Conservation (phyloP, 1,284 basidiomycete genomes). For the Ustilago sp. region DNA sequence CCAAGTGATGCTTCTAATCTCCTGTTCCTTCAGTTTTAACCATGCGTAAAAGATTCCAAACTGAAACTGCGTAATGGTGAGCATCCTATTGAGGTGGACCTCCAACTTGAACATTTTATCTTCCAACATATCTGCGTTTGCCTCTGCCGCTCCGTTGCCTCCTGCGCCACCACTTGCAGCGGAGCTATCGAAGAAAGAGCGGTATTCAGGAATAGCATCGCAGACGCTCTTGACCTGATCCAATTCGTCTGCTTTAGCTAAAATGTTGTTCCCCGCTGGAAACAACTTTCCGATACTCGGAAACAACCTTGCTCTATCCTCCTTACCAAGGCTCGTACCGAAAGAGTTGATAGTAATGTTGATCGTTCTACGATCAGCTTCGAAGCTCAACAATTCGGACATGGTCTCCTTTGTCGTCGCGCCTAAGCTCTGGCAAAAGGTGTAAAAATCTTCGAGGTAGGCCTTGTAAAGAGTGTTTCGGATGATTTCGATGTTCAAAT, state of each 20-base stretch:
- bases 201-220: constrained; percentile 90
- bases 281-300: constrained; percentile 92
- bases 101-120: constrained; percentile 96
- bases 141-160: constrained; percentile 67
- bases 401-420: constrained; percentile 69
- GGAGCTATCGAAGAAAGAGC: constrained; percentile 80
- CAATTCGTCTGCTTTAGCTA: constrained; percentile 93
- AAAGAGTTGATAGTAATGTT: constrained; percentile 99
- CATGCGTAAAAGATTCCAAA: constrained; percentile 68
- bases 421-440: constrained; percentile 83
- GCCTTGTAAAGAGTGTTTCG: constrained; percentile 99
- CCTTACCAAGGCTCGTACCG: constrained; percentile 92
- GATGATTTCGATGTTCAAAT: constrained; percentile 99
- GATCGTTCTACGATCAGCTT: constrained; percentile 94
- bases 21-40: constrained; percentile 89
- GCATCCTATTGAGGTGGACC: constrained; percentile 74
- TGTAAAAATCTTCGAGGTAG: constrained; percentile 97
- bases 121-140: constrained; percentile 77
- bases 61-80: constrained; percentile 68
- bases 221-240: constrained; percentile 91
- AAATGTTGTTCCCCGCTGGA: constrained; percentile 93
- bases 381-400: constrained; percentile 85
- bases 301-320: constrained; percentile 94
- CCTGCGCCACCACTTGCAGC: constrained; percentile 18
- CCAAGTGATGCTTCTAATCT: constrained; percentile 96